Conservation (phyloP, 2,329 filamentous ascomycete species). For the Endoconidiophora laricicola region DNA sequence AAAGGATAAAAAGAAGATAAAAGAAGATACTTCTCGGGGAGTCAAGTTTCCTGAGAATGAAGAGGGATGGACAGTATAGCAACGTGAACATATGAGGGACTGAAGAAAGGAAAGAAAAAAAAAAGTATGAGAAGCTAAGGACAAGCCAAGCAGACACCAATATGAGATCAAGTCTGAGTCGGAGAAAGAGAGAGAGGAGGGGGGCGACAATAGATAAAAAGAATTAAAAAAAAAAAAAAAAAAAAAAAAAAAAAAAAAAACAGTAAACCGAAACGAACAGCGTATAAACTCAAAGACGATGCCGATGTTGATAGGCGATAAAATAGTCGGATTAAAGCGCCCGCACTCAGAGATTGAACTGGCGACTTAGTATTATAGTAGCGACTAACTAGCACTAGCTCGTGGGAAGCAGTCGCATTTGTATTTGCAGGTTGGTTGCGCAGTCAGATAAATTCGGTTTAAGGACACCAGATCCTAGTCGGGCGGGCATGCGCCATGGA, state of each 20-base stretch:
- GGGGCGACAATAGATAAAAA: slow-evolving; percentile 1
- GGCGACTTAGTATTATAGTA: neutral
- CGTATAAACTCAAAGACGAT: neutral
- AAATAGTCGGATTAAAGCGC: no score
- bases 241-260: slow-evolving; percentile 2
- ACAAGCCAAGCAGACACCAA: neutral
- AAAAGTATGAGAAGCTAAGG: neutral
- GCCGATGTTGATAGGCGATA: neutral
- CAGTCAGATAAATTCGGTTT: neutral
- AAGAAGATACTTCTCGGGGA: neutral
- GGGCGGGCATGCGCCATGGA: no score
- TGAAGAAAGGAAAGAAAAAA: neutral
- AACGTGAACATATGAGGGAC: neutral
- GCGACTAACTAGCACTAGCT: neutral
- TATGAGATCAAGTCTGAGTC: neutral
- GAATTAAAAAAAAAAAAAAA: slow-evolving; percentile 5
- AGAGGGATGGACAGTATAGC: neutral
- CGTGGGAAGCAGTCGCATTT: no score
- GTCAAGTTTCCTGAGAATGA: neutral
- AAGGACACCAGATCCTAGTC: neutral
- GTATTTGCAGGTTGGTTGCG: no score
- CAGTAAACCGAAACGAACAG: neutral
- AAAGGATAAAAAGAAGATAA: no score
- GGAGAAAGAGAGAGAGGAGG: neutral
- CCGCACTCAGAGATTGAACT: neutral